Percentiles rank a stretch among this genome's conserved stretches.
Conservation (phyloP, 345 rosid species). For the Euphorbia lathyris region DNA sequence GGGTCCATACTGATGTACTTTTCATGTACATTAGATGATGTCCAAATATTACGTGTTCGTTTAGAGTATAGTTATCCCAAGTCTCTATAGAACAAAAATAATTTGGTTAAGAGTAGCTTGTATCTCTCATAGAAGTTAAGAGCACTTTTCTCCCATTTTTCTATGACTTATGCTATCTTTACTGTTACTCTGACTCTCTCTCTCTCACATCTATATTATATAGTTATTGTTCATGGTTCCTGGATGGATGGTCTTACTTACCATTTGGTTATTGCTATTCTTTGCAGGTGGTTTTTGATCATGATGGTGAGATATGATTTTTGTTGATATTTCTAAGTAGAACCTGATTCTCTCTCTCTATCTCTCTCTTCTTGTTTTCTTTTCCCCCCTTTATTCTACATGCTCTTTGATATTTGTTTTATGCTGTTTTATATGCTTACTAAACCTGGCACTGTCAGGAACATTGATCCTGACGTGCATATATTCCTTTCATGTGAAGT, state of each 20-base stretch:
- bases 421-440: neutral
- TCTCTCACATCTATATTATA: too few relatives aligned
- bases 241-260: slow-evolving; percentile 19
- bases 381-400: neutral
- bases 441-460: neutral
- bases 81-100: neutral
- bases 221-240: neutral
- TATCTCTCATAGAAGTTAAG: neutral
- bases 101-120: neutral
- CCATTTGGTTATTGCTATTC: slow-evolving; percentile 19
- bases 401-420: neutral
- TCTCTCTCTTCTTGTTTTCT: neutral
- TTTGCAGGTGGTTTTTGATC: slow-evolving; percentile 95
- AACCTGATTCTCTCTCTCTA: slow-evolving; percentile 1
- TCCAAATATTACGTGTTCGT: neutral
- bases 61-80: neutral
- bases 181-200: neutral
- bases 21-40: neutral
- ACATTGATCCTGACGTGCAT: neutral
- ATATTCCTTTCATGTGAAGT: neutral
- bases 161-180: neutral
- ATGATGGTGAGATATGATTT: slow-evolving; percentile 70
- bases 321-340: neutral
- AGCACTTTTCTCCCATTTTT: neutral
- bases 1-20: neutral